A percentile compares a stretch with the other conserved stretches of the same genome.
phyloP scores from a whole-genome alignment of 306 rosid genomes.

The Betula pendula region DNA sequence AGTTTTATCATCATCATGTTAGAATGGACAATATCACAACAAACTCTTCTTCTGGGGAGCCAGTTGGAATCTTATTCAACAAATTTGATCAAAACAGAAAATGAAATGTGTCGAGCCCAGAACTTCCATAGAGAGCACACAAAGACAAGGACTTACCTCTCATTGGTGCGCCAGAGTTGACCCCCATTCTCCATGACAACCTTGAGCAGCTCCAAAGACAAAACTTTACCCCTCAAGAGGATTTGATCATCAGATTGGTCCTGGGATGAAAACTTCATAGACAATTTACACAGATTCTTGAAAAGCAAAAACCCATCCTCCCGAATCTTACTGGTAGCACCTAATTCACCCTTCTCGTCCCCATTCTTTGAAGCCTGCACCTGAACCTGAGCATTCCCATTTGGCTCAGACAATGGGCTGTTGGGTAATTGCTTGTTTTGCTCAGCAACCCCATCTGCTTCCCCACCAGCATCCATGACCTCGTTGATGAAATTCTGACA shows the following conservation, averaged over 20 bases:
- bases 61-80: background rate
- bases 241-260: constrained; percentile 90
- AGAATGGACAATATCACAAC: background rate
- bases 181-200: constrained; percentile 85
- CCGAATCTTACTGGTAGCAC: constrained; percentile 73
- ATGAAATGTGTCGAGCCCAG: background rate
- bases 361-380: background rate
- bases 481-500: constrained; percentile 84
- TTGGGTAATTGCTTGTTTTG: constrained; percentile 14
- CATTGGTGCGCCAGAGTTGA: constrained; percentile 76
- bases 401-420: constrained; percentile 33
- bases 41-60: background rate
- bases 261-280: constrained; percentile 92
- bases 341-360: constrained; percentile 28
- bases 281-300: constrained; percentile 88
- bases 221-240: constrained; percentile 86
- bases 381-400: constrained; percentile 30
- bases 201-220: constrained; percentile 97
- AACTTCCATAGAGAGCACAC: background rate
- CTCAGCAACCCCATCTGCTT: constrained; percentile 52
- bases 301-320: constrained; percentile 91
- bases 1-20: background rate
- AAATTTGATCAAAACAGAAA: background rate
- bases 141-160: constrained; percentile 60
- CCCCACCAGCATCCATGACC: constrained; percentile 78